Evolutionary conservation across 1,284 basidiomycete genomes (phyloP), one percentile per base, ranked within the genome.

Genomic region (Naganishia sp.): DNA sequence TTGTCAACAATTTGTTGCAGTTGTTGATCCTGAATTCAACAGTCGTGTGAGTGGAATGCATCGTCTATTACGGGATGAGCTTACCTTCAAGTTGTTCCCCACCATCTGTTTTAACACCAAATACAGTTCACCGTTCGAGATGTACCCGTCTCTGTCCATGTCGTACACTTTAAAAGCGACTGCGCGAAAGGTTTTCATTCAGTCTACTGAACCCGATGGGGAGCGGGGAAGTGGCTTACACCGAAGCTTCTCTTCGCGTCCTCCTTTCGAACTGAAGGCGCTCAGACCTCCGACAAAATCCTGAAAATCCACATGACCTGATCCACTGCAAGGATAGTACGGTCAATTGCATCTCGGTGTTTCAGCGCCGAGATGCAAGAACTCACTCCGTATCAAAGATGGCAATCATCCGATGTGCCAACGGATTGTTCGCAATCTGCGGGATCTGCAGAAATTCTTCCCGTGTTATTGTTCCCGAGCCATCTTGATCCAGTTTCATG

Each of bases 31-130:
- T 92, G 71, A 57, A 66, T 47, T n/a, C 31, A 39, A 60, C 28
- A 28, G 28, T 28, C 28, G 28, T 41, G 11, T 17, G 6, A 57
- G 13, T 21, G 31, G 7, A 10, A 4, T 23, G 45, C 10, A 1
- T 31, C 18, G 46, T n/a, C 17, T 18, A 17, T 32, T 7, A 9
- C 31, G 21, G 25, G 42, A 49, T 28, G n/a, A 23, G 68, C 81
- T 62, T 60, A 91, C 90, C 84, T 99, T 98, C 74, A 98, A 82
- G 80, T 99, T 99, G 79, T 92, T 98, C 42, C 95, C 95, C 51
- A 99, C 96, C 95, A 99, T 99, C 92, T 99, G 98, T 84, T 99
- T 99, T 70, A 99, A 83, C 46, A 99, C 95, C 60, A 99, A 83
- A 82, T 98, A 99, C 53, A 99, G 85, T 81, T 99, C 95, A 66